A percentile compares a stretch with the other conserved stretches of the same genome.
Conservation (phyloP, 2,329 filamentous ascomycete species). For the Cercospora sp. region DNA sequence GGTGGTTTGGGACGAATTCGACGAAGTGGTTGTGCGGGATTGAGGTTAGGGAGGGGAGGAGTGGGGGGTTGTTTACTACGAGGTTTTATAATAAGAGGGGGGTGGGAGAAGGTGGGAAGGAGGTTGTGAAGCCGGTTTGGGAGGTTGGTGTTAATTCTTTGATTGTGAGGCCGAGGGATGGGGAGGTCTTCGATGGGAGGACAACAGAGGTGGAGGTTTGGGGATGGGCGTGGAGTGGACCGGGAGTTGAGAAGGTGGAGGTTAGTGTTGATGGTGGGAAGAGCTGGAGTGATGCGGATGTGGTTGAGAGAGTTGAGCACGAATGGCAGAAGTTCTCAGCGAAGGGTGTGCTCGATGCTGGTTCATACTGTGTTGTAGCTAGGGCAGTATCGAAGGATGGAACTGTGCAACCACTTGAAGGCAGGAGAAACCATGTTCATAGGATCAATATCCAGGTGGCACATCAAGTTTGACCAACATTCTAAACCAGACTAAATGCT, state of each 20-base stretch:
- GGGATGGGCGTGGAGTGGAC: constrained; percentile 37
- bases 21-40: constrained; percentile 38
- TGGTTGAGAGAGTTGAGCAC: constrained; percentile 17
- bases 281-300: constrained; percentile 15
- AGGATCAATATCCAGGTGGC: constrained; percentile 23
- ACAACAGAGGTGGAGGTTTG: constrained; percentile 15
- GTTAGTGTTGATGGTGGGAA: constrained; percentile 25
- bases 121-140: constrained; percentile 32
- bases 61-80: constrained; percentile 34
- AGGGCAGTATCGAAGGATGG: constrained; percentile 24
- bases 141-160: constrained; percentile 35
- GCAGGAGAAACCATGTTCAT: constrained; percentile 33
- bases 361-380: constrained; percentile 12
- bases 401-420: constrained; percentile 28
- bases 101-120: constrained; percentile 14
- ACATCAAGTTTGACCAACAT: too few relatives aligned
- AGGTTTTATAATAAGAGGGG: constrained; percentile 35
- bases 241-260: constrained; percentile 27
- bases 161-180: constrained; percentile 29
- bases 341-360: constrained; percentile 6
- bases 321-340: constrained; percentile 26
- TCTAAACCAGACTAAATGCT: too few relatives aligned
- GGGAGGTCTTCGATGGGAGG: background rate
- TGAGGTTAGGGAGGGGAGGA: constrained; percentile 25
- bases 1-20: constrained; percentile 39